phyloP scores from a whole-genome alignment of 164 flowering plant genomes.

The Stephania japonica region DNA sequence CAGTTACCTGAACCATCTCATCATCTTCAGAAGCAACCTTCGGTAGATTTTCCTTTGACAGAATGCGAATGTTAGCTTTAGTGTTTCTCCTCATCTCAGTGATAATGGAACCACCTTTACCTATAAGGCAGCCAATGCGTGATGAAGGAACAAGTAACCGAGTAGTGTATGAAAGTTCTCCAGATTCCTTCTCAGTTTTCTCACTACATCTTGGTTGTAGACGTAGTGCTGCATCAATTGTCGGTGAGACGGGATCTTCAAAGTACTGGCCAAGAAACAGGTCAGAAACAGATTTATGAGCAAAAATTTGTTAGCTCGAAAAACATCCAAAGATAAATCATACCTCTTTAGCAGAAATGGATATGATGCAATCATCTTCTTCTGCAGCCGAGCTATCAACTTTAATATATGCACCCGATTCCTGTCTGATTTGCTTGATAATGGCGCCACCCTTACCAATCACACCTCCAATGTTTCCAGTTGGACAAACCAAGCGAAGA shows the following conservation, averaged over 20 bases:
- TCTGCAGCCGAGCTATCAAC: constrained; percentile 76
- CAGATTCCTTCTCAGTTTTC: constrained; percentile 76
- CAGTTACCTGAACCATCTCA: constrained; percentile 90
- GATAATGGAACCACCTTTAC: constrained; percentile 90
- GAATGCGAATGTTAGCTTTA: constrained; percentile 87
- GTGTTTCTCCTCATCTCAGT: constrained; percentile 81
- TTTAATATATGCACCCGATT: constrained; percentile 72
- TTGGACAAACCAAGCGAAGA: constrained; percentile 71
- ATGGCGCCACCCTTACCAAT: constrained; percentile 87
- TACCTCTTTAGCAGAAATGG: constrained; percentile 81
- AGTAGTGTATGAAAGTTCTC: constrained; percentile 60
- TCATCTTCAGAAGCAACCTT: constrained; percentile 89
- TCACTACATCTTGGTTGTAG: constrained; percentile 95
- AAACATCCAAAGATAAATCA: neutral
- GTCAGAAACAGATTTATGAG: constrained; percentile 2
- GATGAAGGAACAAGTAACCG: constrained; percentile 85
- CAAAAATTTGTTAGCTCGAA: neutral
- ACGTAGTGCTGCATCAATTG: constrained; percentile 82
- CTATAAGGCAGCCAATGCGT: constrained; percentile 89
- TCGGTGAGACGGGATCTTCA: constrained; percentile 73
- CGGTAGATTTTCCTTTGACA: constrained; percentile 80
- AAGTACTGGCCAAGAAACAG: constrained; percentile 42
- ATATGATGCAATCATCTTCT: constrained; percentile 77
- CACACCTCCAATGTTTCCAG: constrained; percentile 77
- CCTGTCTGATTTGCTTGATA: constrained; percentile 90